Evolutionary conservation across 108 stramenopile species (phyloP), one percentile per base, ranked within the genome.

Genomic region (Schizochytrium sp.): DNA sequence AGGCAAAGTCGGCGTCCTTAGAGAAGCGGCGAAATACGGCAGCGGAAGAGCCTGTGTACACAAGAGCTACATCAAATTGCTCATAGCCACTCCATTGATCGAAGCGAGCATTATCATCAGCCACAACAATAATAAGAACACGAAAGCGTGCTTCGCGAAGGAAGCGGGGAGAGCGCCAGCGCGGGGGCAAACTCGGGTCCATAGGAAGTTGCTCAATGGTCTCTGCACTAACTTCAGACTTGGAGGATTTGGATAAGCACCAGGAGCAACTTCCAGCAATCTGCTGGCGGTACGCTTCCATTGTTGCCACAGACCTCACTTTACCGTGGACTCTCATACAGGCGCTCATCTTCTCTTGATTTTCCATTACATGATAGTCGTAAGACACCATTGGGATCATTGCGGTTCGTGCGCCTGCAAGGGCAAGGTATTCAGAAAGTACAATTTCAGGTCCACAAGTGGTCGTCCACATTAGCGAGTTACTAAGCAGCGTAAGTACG

Each of bases 271-370:
- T 15, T 7, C 28, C 44, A 44, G 64, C 64, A 44, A 69, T 69
- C 2, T 44, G 7, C 64, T 69, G 64, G 42, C 64, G 64, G 64
- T 69, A 69, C 10, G 64, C 64, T 38, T 15, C 15, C 64, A 69
- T 69, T 38, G 42, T 69, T 10, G 19, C 28, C 12, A 38, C 28
- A 44, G 64, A 69, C 40, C 40, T 1, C 12, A 69, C 64, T 8
- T 69, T 69, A 44, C 64, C 64, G 3, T 69, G 64, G 42, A 15
- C 10, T 44, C 44, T 69, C 64, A 69, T 69, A 44, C 64, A 69
- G 12, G 64, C 15, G 64, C 44, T 69, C 64, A 69, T 69, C 5
- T 69, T 69, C 5, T 69, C 64, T 69, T 69, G 64, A 69, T 69
- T 69, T 0, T 7, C 64, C 64, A 69, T 69, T 38, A 44, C 12